phyloP scores from a whole-genome alignment of 2,329 filamentous ascomycete genomes.

The Colletotrichum incanum region DNA sequence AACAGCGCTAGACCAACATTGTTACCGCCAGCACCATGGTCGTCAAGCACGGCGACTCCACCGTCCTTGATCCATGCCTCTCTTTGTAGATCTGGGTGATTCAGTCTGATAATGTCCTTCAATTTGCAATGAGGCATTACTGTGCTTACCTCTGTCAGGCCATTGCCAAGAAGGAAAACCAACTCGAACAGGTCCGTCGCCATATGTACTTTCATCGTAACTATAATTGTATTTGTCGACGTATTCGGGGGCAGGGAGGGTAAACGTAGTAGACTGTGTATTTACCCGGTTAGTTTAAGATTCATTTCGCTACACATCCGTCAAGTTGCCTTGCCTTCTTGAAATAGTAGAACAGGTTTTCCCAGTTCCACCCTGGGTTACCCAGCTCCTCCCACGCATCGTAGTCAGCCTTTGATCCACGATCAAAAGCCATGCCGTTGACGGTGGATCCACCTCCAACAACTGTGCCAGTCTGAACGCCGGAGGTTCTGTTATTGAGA shows the following conservation, averaged over 20 bases:
- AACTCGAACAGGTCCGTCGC: conserved; percentile 46
- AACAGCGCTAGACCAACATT: conserved; percentile 48
- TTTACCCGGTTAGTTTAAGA: conserved; percentile 50
- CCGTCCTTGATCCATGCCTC: conserved; percentile 38
- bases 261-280: conserved; percentile 48
- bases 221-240: conserved; percentile 46
- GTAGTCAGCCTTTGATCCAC: conserved; percentile 58
- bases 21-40: conserved; percentile 42
- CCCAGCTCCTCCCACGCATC: conserved; percentile 62
- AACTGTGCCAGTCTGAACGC: conserved; percentile 49
- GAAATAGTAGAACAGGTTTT: conserved; percentile 62
- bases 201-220: conserved; percentile 45
- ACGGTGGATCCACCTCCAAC: conserved; percentile 49
- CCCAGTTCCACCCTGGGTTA: conserved; percentile 62
- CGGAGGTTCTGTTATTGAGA: conserved; percentile 47
- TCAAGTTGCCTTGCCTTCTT: conserved; percentile 52
- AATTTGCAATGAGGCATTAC: rapidly evolving
- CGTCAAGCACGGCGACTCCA: conserved; percentile 35
- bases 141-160: conserved; percentile 44
- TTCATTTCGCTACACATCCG: conserved; percentile 38
- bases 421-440: conserved; percentile 61
- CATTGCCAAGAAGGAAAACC: conserved; percentile 48
- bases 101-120: neutral
- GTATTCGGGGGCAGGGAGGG: conserved; percentile 52
- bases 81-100: conserved; percentile 25